A percentile compares a stretch with the other conserved stretches of the same genome.
phyloP scores from a whole-genome alignment of 2,329 filamentous ascomycete species.

The Colletotrichum sp. region DNA sequence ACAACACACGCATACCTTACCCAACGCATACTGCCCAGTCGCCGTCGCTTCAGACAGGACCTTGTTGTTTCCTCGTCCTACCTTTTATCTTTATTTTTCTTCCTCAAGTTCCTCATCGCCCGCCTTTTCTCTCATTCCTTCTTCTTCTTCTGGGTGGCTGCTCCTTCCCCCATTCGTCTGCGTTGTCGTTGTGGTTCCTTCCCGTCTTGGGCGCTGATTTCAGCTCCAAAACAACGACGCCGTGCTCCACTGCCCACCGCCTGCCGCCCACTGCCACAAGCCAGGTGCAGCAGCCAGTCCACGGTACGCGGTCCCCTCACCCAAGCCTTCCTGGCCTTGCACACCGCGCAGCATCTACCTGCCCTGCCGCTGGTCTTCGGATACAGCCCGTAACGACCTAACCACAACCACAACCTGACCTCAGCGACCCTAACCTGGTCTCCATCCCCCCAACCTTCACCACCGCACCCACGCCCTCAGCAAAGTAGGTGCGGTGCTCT shows the following conservation, averaged over 20 bases:
- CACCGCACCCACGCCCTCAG: neutral
- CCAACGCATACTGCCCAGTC: neutral
- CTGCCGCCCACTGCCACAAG: neutral
- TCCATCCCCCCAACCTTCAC: slow-evolving; percentile 14
- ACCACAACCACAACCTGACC: slow-evolving; percentile 12
- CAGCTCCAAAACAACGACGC: slow-evolving; percentile 14
- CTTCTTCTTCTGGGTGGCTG: neutral
- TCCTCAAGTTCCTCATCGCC: neutral
- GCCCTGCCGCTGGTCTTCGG: neutral
- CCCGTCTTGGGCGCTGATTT: neutral
- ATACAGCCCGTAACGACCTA: neutral
- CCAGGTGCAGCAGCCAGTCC: neutral
- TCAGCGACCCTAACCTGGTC: slow-evolving; percentile 17
- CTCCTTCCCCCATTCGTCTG: neutral
- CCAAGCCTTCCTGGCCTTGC: neutral
- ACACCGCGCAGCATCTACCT: neutral
- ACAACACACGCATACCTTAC: neutral
- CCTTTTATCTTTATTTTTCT: neutral
- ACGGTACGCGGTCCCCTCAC: neutral
- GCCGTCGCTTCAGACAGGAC: neutral
- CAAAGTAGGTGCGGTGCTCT: neutral
- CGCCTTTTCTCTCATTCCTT: neutral
- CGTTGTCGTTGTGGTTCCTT: neutral
- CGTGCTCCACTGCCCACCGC: slow-evolving; percentile 18
- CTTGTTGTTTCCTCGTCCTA: neutral